Evolutionary conservation across 768 basidiomycete genomes (phyloP).

Genomic region (Mycena vulgaris): DNA sequence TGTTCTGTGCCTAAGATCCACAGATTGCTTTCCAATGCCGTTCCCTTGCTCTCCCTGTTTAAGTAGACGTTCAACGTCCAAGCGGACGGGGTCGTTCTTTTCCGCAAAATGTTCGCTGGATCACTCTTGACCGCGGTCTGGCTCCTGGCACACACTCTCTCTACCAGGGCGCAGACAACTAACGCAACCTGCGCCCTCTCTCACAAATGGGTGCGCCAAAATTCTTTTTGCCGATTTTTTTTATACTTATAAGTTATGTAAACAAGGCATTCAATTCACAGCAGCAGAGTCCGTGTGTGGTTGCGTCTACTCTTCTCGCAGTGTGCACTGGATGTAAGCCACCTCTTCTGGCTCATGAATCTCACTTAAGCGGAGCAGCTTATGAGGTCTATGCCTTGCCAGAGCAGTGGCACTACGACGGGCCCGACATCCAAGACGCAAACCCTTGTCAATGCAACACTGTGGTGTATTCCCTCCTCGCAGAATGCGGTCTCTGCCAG

Average conservation of each 20-base stretch:
- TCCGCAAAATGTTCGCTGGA: slow-evolving; percentile 23
- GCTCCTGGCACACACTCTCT: slow-evolving; percentile 32
- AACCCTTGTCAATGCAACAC: slow-evolving; percentile 60
- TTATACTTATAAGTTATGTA: slow-evolving; percentile 10
- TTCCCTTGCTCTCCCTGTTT: not conserved
- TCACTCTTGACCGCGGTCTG: slow-evolving; percentile 38
- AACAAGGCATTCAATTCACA: slow-evolving; percentile 62
- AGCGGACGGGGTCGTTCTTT: not conserved
- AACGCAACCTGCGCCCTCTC: slow-evolving; percentile 58
- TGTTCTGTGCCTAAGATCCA: slow-evolving; percentile 27
- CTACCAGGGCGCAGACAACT: slow-evolving; percentile 51
- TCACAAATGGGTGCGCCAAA: slow-evolving; percentile 56
- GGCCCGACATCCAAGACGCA: slow-evolving; percentile 43
- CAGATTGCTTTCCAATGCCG: slow-evolving; percentile 16
- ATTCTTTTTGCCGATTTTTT: not conserved
- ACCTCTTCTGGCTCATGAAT: not conserved
- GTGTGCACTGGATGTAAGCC: slow-evolving; percentile 49
- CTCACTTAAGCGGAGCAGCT: slow-evolving; percentile 40
- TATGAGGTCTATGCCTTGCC: slow-evolving; percentile 50
- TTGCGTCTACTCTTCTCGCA: slow-evolving; percentile 52
- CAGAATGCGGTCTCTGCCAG: slow-evolving; percentile 63
- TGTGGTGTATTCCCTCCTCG: slow-evolving; percentile 58
- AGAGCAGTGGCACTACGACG: slow-evolving; percentile 40
- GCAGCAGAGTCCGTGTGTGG: slow-evolving; percentile 56
- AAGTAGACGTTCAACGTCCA: slow-evolving; percentile 15